Conservation (phyloP, 148 eudicot species). For the Cornus controversa region DNA sequence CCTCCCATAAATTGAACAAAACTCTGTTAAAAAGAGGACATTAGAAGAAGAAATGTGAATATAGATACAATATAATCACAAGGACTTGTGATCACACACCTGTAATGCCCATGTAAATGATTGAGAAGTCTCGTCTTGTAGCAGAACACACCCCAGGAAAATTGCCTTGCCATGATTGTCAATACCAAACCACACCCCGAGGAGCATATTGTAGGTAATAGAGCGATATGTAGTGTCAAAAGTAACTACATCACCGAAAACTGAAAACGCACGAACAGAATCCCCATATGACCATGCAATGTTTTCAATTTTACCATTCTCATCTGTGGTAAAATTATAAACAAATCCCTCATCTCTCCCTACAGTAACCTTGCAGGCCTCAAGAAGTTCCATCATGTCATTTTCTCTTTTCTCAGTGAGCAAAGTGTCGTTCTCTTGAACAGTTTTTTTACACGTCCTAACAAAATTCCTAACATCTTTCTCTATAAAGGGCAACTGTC, state of each 20-base stretch:
- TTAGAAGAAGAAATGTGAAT: slow-evolving; percentile 8
- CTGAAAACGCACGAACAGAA: slow-evolving; percentile 41
- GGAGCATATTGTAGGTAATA: slow-evolving; percentile 56
- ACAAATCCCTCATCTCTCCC: slow-evolving; percentile 50
- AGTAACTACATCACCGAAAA: slow-evolving; percentile 58
- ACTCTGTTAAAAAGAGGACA: slow-evolving; percentile 33
- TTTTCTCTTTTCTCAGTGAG: slow-evolving; percentile 57
- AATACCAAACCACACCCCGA: slow-evolving; percentile 67
- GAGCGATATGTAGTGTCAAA: slow-evolving; percentile 67
- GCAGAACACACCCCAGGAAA: slow-evolving; percentile 55
- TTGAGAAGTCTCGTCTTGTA: slow-evolving; percentile 57
- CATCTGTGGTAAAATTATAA: slow-evolving; percentile 52
- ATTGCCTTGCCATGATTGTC: slow-evolving; percentile 58
- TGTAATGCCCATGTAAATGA: slow-evolving; percentile 70
- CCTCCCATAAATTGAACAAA: slow-evolving; percentile 64
- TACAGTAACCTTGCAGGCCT: slow-evolving; percentile 52
- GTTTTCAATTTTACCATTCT: slow-evolving; percentile 53
- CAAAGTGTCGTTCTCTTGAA: slow-evolving; percentile 53
- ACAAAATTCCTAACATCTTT: slow-evolving; percentile 74
- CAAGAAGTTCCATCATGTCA: slow-evolving; percentile 58
- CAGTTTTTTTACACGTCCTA: slow-evolving; percentile 51
- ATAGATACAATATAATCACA: slow-evolving; percentile 19
- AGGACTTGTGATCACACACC: slow-evolving; percentile 33
- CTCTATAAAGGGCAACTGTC: slow-evolving; percentile 68
- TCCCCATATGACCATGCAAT: slow-evolving; percentile 69